Conservation (phyloP, 202 grass and related monocot genomes). For the Panicum virgatum region DNA sequence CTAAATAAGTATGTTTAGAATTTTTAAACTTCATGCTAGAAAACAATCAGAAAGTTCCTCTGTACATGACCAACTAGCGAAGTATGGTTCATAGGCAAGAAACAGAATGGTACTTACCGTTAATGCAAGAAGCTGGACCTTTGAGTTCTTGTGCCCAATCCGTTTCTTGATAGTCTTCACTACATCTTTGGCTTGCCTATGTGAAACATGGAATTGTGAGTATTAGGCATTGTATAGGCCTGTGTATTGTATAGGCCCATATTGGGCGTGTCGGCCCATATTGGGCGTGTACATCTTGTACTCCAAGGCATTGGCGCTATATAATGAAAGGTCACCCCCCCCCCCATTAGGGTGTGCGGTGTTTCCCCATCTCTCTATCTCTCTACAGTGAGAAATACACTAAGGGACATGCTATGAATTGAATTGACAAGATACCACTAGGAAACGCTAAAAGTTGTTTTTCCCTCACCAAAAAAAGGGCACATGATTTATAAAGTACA, state of each 20-base stretch:
- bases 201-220: conserved; percentile 31
- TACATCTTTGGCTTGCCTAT: conserved; percentile 93
- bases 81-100: conserved; percentile 9
- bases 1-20: not conserved
- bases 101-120: conserved; percentile 61
- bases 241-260: too few species aligned
- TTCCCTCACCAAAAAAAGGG: not conserved
- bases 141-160: conserved; percentile 83
- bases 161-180: conserved; percentile 87
- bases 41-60: not conserved
- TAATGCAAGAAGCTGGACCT: conserved; percentile 89
- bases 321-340: too few species aligned
- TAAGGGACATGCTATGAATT: not conserved
- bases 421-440: not conserved
- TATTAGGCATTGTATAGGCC: too few species aligned
- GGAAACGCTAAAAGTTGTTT: not conserved
- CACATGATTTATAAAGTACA: conserved; percentile 1
- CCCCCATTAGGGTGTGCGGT: too few species aligned
- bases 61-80: conserved; percentile 17
- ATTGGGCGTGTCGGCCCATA: too few species aligned
- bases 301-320: too few species aligned
- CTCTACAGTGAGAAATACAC: conserved; percentile 36
- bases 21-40: not conserved
- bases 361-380: too few species aligned
- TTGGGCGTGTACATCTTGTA: too few species aligned